phyloP scores from a whole-genome alignment of 2,329 filamentous ascomycete genomes.

The Dactylellina sp. region DNA sequence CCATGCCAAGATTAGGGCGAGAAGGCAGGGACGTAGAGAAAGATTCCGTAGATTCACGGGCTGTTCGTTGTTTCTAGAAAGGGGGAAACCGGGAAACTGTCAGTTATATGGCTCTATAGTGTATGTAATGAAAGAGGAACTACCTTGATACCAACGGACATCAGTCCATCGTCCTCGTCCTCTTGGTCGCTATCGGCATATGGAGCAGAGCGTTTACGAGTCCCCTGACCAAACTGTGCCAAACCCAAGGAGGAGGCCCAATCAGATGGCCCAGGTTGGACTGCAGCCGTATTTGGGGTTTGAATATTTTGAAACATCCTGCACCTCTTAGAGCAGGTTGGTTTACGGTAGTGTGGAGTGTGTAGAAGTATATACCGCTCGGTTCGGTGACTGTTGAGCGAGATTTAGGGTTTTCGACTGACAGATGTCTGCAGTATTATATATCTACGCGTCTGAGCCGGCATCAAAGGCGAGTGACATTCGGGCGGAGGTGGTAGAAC shows the following conservation, averaged over 20 bases:
- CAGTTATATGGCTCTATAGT: not conserved
- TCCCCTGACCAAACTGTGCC: constrained; percentile 24
- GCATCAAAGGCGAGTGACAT: constrained; percentile 1
- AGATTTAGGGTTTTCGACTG: not conserved
- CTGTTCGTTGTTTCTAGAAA: constrained; percentile 41
- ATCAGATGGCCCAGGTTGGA: constrained; percentile 11
- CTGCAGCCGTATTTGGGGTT: not conserved
- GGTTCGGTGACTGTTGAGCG: not conserved
- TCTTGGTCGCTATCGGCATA: constrained; percentile 52
- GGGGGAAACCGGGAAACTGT: not conserved
- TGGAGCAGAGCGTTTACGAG: constrained; percentile 41
- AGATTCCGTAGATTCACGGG: constrained; percentile 1
- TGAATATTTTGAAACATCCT: constrained; percentile 26
- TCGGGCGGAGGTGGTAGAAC: constrained; percentile 4
- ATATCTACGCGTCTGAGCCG: constrained; percentile 18
- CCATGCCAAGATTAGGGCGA: constrained; percentile 28
- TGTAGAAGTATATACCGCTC: not conserved
- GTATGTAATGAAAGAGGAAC: not conserved
- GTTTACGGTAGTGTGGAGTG: not conserved
- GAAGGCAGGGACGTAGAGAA: constrained; percentile 23
- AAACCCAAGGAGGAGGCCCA: constrained; percentile 14
- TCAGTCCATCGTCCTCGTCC: constrained; percentile 38
- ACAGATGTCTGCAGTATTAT: not conserved
- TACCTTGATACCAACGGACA: constrained; percentile 34
- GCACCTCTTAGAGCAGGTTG: not conserved